phyloP scores from a whole-genome alignment of 495 filamentous ascomycete species.

The Podospora pseudopauciseta region DNA sequence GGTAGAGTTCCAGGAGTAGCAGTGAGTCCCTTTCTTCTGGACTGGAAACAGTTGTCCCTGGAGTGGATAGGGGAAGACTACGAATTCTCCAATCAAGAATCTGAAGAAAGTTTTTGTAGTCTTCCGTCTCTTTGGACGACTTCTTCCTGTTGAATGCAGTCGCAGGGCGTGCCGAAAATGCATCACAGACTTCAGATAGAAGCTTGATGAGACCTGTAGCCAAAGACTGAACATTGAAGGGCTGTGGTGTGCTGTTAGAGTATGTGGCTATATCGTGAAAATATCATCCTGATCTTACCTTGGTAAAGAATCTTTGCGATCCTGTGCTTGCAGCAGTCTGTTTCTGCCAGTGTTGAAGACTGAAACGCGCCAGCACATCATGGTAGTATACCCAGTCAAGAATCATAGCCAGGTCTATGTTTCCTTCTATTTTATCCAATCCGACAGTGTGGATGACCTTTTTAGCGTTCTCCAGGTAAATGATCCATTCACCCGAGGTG shows the following conservation, averaged over 20 bases:
- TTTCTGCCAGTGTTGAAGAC: slow-evolving; percentile 31
- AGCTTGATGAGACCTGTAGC: not conserved
- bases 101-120: slow-evolving; percentile 24
- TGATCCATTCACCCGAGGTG: slow-evolving; percentile 27
- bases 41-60: not conserved
- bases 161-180: not conserved
- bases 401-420: slow-evolving; percentile 26
- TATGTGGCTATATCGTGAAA: not conserved
- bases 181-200: not conserved
- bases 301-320: not conserved
- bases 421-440: slow-evolving; percentile 1
- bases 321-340: slow-evolving; percentile 18
- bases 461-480: slow-evolving; percentile 29
- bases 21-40: not conserved
- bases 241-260: not conserved
- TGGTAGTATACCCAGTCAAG: slow-evolving; percentile 40
- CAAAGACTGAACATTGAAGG: not conserved
- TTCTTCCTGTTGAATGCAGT: not conserved
- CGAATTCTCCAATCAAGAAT: slow-evolving; percentile 26
- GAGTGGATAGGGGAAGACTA: slow-evolving; percentile 7
- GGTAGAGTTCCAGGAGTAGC: slow-evolving; percentile 28
- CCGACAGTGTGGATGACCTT: slow-evolving; percentile 21
- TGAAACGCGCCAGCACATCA: slow-evolving; percentile 35
- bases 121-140: slow-evolving; percentile 1
- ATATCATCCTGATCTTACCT: not conserved